These are phyloP conservation scores for Lipomyces anomalus DNA, from an alignment of 805 yeast genomes.

Conservation along the genomic window DNA sequence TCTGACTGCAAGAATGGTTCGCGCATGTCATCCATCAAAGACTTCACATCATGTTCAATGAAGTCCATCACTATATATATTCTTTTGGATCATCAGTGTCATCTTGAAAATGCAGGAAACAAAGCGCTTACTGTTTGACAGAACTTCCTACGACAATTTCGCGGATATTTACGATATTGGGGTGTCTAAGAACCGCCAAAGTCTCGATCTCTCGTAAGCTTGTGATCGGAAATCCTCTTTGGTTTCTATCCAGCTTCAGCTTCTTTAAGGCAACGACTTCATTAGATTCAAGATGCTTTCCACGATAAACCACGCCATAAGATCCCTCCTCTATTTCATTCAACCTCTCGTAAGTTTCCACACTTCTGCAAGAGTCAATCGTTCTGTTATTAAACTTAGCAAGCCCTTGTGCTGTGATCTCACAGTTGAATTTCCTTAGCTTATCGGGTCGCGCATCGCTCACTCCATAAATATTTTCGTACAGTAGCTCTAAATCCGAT, in stretches of 20 bases:
- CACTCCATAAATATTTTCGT: neutral
- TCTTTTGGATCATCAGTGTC: constrained; percentile 8
- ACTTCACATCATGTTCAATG: constrained; percentile 30
- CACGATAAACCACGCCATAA: constrained; percentile 57
- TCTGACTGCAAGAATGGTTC: constrained; percentile 30
- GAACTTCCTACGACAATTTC: constrained; percentile 47
- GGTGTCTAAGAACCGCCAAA: constrained; percentile 44
- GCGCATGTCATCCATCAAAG: constrained; percentile 26
- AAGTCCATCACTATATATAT: constrained; percentile 32
- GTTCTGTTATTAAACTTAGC: neutral
- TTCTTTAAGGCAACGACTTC: constrained; percentile 56
- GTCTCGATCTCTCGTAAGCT: constrained; percentile 61
- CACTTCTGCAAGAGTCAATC: constrained; percentile 15
- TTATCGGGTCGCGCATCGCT: neutral
- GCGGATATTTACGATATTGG: constrained; percentile 47
- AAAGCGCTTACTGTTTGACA: constrained; percentile 15
- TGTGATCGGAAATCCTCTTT: constrained; percentile 60
- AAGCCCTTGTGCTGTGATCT: neutral
- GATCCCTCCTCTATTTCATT: constrained; percentile 34
- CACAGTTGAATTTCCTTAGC: no score
- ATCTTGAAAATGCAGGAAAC: constrained; percentile 1
- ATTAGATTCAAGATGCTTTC: constrained; percentile 40
- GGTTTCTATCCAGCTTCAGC: constrained; percentile 39
- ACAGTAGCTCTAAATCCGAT: constrained; percentile 1
- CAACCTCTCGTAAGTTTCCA: constrained; percentile 26